Evolutionary conservation across 345 rosid genomes (phyloP), one percentile per base, ranked within the genome.

Genomic region (Pseudoturritis turrita): DNA sequence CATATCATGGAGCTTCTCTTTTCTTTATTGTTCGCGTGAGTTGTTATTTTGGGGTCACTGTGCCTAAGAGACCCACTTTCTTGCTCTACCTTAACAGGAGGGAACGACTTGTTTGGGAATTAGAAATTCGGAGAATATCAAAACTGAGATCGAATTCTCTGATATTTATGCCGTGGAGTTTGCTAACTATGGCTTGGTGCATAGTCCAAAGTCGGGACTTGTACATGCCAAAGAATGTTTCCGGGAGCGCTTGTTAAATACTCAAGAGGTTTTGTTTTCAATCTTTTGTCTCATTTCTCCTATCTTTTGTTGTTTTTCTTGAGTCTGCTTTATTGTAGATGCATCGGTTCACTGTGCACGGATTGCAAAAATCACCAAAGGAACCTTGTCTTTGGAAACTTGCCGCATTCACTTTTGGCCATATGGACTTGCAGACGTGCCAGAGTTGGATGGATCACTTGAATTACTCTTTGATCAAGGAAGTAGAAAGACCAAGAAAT

Each of bases 121-220:
- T 59, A 79, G 71, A 77, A 53, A 66, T 74, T 50, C 18, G 19
- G 81, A 82, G 41, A 72, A 74, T 37, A 43, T 70, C 28, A 63
- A 82, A 37, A 73, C 66, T 8, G 80, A 74, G 74, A 80, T 89
- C 60, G 78, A 66, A 11, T 80, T 90, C 75, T 79, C 84, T 67
- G 94, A 91, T 72, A 68, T 83, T 26, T 94, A 94, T 80, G 88
- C 88, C 50, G 89, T 84, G 47, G 97, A 90, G 84, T 76, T 86
- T 36, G 59, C 44, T 13, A 70, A 69, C 62, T 54, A 77, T 25
- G 88, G 85, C 41, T 52, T 65, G 22, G 61, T 81, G 63, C 87
- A 62, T 73, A 81, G 79, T 75, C 75, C 76, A 33, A 69, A 75
- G 43, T 62, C 68, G 11, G 59, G 73, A 18, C 65, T 44, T 72